Conservation (phyloP, 164 flowering plant genomes). For the Amborella trichopoda region DNA sequence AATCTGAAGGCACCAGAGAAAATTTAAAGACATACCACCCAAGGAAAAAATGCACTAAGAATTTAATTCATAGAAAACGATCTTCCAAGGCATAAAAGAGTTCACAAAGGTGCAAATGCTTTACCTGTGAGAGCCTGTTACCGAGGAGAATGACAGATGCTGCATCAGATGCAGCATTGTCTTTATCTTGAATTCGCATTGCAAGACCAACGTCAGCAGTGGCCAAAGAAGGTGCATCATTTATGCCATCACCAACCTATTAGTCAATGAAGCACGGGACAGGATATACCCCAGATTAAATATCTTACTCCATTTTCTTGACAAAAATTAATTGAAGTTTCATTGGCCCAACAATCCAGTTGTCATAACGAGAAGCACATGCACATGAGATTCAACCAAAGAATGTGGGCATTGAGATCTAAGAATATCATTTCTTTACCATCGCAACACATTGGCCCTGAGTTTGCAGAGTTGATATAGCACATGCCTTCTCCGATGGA, state of each 20-base stretch:
- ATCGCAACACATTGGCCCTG: conserved; percentile 79
- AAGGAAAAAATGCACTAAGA: too few species aligned
- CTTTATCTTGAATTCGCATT: conserved; percentile 65
- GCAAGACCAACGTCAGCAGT: conserved; percentile 94
- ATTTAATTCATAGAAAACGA: too few species aligned
- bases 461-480: conserved; percentile 52
- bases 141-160: conserved; percentile 92
- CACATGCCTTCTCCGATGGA: conserved; percentile 60
- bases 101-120: not conserved
- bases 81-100: not conserved
- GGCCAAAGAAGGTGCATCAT: conserved; percentile 98
- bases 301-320: too few species aligned
- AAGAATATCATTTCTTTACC: conserved; percentile 43
- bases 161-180: conserved; percentile 92
- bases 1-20: too few species aligned
- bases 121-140: conserved; percentile 77
- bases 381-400: not conserved
- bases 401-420: not conserved
- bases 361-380: too few species aligned
- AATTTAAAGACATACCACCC: too few species aligned
- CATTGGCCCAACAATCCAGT: too few species aligned
- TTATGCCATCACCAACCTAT: conserved; percentile 97
- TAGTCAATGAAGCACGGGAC: not conserved
- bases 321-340: not conserved
- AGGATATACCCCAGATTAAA: too few species aligned